These are phyloP conservation scores for Neovahlkampfia damariscottae DNA, from an alignment of 78 protist species.

Conservation along the genomic window DNA sequence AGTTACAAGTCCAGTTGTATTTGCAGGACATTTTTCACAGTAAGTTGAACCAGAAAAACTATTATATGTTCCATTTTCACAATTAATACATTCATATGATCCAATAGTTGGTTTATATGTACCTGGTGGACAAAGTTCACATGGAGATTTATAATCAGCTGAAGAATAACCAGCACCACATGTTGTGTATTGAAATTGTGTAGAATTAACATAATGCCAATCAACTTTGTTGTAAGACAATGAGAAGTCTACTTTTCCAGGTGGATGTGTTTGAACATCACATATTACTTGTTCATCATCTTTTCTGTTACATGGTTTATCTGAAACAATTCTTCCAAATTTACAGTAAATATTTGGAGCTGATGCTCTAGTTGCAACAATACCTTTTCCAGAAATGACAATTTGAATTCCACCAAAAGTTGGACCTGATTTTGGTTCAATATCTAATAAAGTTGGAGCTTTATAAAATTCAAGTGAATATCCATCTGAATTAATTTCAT, in stretches of 20 bases:
- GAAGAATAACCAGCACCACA: neutral
- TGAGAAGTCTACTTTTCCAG: neutral
- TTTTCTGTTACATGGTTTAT: neutral
- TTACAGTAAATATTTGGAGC: too few species aligned
- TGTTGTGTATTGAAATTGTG: neutral
- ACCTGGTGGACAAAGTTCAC: neutral
- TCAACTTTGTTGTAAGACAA: neutral
- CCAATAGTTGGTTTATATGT: neutral
- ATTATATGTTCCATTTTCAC: neutral
- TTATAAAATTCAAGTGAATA: too few species aligned
- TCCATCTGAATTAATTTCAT: too few species aligned
- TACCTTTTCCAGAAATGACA: too few species aligned
- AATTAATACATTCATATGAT: neutral
- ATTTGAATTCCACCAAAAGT: too few species aligned
- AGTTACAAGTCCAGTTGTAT: neutral
- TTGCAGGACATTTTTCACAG: neutral
- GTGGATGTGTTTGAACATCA: neutral
- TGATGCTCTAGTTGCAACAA: too few species aligned
- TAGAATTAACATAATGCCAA: neutral
- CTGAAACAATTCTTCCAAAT: neutral
- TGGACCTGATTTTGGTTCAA: too few species aligned
- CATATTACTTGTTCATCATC: neutral
- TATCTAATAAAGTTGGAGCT: too few species aligned
- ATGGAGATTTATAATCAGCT: neutral
- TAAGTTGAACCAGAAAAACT: neutral